Percentiles rank a stretch among this genome's conserved stretches.
These are phyloP conservation scores for Apophysomyces trapeziformis DNA, from an alignment of 371 early-diverging fungal species.

Conservation along the genomic window DNA sequence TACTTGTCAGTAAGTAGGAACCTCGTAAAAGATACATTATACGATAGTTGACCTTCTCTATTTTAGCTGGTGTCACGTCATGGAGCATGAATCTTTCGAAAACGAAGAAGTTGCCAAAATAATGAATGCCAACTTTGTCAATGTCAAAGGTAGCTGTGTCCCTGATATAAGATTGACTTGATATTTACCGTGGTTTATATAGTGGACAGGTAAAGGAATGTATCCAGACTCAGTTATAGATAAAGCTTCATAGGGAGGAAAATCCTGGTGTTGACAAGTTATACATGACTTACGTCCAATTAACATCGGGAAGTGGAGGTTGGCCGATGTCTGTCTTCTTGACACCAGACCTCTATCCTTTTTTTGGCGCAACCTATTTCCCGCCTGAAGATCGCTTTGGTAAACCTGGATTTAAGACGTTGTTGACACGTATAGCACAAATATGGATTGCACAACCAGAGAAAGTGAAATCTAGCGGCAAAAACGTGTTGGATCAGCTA, in stretches of 20 bases:
- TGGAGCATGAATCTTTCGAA: conserved; percentile 73
- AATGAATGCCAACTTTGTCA: conserved; percentile 66
- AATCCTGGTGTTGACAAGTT: conserved; percentile 70
- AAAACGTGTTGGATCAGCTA: conserved; percentile 47
- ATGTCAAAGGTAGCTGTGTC: conserved; percentile 54
- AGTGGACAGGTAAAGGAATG: conserved; percentile 41
- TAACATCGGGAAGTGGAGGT: conserved; percentile 65
- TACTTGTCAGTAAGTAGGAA: conserved; percentile 63
- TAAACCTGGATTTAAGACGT: conserved; percentile 56
- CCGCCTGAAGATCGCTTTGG: conserved; percentile 61
- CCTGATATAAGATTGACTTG: no score
- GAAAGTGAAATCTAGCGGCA: conserved; percentile 44
- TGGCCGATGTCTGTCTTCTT: conserved; percentile 69
- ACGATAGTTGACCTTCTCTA: neutral
- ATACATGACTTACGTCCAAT: conserved; percentile 63
- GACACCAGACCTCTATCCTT: conserved; percentile 68
- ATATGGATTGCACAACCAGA: conserved; percentile 49
- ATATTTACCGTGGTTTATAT: neutral
- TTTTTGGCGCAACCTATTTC: conserved; percentile 73
- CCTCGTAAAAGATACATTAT: neutral
- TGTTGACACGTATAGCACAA: conserved; percentile 48
- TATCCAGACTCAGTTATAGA: neutral
- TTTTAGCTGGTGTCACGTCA: conserved; percentile 71
- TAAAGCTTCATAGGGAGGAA: conserved; percentile 55
- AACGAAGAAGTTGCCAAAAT: conserved; percentile 56